Base-by-base conservation (phyloP, 768 basidiomycete species). In the Tremella fuciformis region DNA sequence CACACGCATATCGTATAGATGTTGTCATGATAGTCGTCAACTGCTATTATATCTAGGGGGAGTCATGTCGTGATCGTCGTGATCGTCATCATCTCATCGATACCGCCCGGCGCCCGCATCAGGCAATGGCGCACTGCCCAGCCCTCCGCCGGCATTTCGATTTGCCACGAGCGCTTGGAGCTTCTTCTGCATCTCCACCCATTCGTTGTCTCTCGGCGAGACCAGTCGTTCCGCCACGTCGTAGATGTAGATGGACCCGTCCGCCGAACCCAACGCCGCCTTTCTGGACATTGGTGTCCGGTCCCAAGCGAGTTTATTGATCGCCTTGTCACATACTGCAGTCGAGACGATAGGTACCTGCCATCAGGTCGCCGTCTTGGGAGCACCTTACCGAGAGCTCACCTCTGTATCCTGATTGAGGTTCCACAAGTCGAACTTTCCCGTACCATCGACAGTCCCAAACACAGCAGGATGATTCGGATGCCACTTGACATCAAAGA, bases 401-500 rank as follows among this genome's bases (percentile, higher is more conserved):
- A 92, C 94, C 84, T 99, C 96, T 3, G 89, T 91, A 66, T 98
- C 94, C n/a, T 82, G 80, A 76, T 98, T 99, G 73, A 99, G 77
- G 77, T 99, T 98, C 96, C 96, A 99, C 39, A 99, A 73, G 70
- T 97, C 91, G 76, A 99, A 97, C 76, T 87, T 88, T 22, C 93
- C 96, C 1, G 89, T 88, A 1, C 96, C 96, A 73, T 98, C 92
- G 1, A 90, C 96, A 3, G 85, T 86, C 19, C 89, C 93, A 75
- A 98, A 99, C 48, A 93, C 62, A 1, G 94, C 91, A 13, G 96
- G 96, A 78, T 99, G 93, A 13, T 84, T 81, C 6, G 94, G 92
- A 75, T 99, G 96, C 96, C 96, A 99, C 75, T 88, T 89, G 47
- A 91, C 93, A 79, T 97, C 96, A 78, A 96, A 98, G 9, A 99